Evolutionary conservation across 2,329 filamentous ascomycete genomes (phyloP), one percentile per base, ranked within the genome.

Genomic region (Colletotrichum coccodes): DNA sequence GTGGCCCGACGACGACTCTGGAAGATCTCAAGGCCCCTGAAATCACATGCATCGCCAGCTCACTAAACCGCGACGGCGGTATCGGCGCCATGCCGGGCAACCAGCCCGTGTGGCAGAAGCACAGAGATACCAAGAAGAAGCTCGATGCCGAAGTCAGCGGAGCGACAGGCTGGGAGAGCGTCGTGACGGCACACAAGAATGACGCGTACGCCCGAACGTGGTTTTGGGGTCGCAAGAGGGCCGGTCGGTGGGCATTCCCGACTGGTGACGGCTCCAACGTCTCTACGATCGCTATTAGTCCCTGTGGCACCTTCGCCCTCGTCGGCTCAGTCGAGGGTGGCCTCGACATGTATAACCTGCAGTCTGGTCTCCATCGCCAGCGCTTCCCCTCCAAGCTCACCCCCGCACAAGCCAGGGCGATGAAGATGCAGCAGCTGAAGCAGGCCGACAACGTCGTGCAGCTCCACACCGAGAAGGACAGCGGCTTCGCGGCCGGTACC

Each of bases 161-260:
- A 54, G 90, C 90, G 83, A 97, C 95, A 3, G 96, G 96, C 1
- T 99, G 96, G 96, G 97, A 99, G 79, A 98, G 95, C 76, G 91
- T 99, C 7, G 89, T 99, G 2, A 99, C 96, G 4, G 95, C 94
- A 11, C 97, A 99, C 77, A 91, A 91, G 75, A 90, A 92, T 59
- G 95, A 98, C 76, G 87, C 90, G 50, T 93, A 89, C 76, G 96
- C 94, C 21, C 90, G 96, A 60, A 98, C 96, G 1, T 99, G 96
- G 96, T 98, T 98, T 81, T 98, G 96, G 95, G 96, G 95, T 6
- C 91, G 94, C 64, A 98, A 97, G 81, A 91, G 92, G 74, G 95
- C 96, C 56, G 96, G 96, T 12, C 88, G 96, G 71, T 99, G 96
- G 96, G 92, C 93, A 0, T 94, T 99, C 73, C 90, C 93, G 72